These are phyloP conservation scores for Neostapfia colusana DNA, from an alignment of 176 grass and related monocot genomes.

Conservation along the genomic window DNA sequence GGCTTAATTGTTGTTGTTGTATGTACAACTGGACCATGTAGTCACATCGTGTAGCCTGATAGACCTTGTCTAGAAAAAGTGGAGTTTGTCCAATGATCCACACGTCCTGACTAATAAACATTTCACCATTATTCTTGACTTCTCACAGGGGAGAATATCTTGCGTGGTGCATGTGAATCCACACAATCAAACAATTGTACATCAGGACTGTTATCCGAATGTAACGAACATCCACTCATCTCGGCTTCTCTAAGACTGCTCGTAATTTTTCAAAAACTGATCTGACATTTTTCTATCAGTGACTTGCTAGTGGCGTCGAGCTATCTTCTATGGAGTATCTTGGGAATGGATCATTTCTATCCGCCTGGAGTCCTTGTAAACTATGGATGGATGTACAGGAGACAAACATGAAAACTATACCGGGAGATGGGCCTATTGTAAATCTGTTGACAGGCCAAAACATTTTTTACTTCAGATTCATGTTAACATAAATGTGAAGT, in stretches of 20 bases:
- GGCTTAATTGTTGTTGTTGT: no score
- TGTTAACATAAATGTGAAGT: neutral
- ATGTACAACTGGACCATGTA: no score
- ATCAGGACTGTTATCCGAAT: conserved; percentile 65
- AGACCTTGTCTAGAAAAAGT: neutral
- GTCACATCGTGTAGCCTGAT: no score
- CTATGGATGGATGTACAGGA: neutral
- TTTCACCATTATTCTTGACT: conserved; percentile 23
- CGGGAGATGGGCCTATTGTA: conserved; percentile 30
- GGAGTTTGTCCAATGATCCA: neutral
- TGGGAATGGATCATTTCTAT: conserved; percentile 17
- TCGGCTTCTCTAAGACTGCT: neutral
- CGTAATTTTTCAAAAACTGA: conserved; percentile 25
- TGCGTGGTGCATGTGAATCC: conserved; percentile 57
- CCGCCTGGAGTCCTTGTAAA: conserved; percentile 16
- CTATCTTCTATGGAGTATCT: neutral
- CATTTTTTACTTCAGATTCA: neutral
- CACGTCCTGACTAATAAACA: conserved; percentile 3
- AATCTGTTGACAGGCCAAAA: conserved; percentile 16
- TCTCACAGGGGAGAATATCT: conserved; percentile 53
- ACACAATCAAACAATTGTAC: conserved; percentile 50
- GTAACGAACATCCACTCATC: conserved; percentile 31
- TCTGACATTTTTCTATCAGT: conserved; percentile 17
- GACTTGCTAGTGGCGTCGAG: conserved; percentile 16
- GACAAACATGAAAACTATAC: neutral